A percentile compares a stretch with the other conserved stretches of the same genome.
phyloP scores from a whole-genome alignment of 2,329 filamentous ascomycete species.

The Paecilomyces sp. region DNA sequence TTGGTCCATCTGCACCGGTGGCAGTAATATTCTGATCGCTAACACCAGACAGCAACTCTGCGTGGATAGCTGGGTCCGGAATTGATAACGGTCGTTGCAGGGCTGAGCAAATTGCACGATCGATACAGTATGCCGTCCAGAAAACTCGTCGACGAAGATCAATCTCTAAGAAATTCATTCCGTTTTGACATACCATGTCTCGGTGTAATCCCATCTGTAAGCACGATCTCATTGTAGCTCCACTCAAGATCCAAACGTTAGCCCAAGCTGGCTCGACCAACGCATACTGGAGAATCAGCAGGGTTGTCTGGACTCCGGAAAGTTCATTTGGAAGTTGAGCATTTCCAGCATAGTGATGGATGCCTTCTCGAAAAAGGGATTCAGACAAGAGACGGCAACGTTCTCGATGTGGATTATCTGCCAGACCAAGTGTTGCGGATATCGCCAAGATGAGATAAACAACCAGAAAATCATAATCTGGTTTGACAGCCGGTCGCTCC shows the following conservation, averaged over 20 bases:
- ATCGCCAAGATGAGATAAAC: conserved; percentile 26
- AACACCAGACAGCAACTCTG: conserved; percentile 12
- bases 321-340: conserved; percentile 19
- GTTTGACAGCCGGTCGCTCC: conserved; percentile 9
- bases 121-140: conserved; percentile 18
- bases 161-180: conserved; percentile 14
- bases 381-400: conserved; percentile 24
- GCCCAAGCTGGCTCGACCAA: conserved; percentile 17
- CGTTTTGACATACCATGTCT: conserved; percentile 12
- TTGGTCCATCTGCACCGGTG: background rate
- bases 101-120: conserved; percentile 17
- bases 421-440: conserved; percentile 22
- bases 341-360: conserved; percentile 22
- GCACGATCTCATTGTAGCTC: conserved; percentile 19
- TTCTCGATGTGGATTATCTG: conserved; percentile 21
- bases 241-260: conserved; percentile 20
- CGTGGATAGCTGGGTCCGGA: conserved; percentile 18
- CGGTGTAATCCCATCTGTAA: conserved; percentile 18
- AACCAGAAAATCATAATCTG: conserved; percentile 23
- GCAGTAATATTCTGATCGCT: conserved; percentile 7
- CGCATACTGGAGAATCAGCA: conserved; percentile 17
- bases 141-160: conserved; percentile 18
- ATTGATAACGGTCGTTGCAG: conserved; percentile 19
- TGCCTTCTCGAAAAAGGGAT: conserved; percentile 24
- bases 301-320: conserved; percentile 16